phyloP scores from a whole-genome alignment of 345 rosid genomes.

The Erodium maritimum region DNA sequence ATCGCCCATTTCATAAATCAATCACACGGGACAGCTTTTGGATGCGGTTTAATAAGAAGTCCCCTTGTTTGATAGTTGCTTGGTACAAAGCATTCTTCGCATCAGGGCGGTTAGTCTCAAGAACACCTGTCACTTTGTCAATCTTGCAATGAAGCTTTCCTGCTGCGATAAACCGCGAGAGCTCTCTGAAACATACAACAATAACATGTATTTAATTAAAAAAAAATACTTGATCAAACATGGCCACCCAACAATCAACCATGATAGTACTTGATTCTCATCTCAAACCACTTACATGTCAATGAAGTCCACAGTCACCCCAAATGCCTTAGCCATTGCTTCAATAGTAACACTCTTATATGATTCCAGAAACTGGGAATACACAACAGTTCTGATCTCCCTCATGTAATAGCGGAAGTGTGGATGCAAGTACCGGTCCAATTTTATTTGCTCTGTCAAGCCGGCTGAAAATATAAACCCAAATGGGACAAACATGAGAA shows the following conservation, averaged over 20 bases:
- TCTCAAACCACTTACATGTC: constrained; percentile 56
- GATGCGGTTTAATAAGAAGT: constrained; percentile 86
- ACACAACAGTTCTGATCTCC: constrained; percentile 85
- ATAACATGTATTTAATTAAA: neutral
- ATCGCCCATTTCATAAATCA: constrained; percentile 44
- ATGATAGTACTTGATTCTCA: neutral
- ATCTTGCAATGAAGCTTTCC: constrained; percentile 99
- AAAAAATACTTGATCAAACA: neutral
- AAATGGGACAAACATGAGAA: too few species aligned
- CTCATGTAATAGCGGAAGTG: constrained; percentile 98
- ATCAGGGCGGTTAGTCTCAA: constrained; percentile 95
- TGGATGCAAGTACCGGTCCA: constrained; percentile 80
- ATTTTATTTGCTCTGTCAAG: constrained; percentile 69
- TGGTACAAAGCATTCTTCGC: constrained; percentile 98
- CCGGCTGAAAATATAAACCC: constrained; percentile 42
- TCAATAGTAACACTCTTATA: constrained; percentile 95
- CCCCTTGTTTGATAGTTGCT: constrained; percentile 97
- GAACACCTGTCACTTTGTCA: constrained; percentile 96
- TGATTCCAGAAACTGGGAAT: constrained; percentile 92
- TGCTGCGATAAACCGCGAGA: constrained; percentile 88
- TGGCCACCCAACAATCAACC: neutral
- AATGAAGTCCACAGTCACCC: constrained; percentile 84
- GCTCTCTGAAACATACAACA: constrained; percentile 49
- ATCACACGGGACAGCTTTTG: constrained; percentile 96
- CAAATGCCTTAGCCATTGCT: constrained; percentile 98